These are phyloP conservation scores for Passiflora organensis DNA, from an alignment of 345 rosid genomes.

Conservation along the genomic window DNA sequence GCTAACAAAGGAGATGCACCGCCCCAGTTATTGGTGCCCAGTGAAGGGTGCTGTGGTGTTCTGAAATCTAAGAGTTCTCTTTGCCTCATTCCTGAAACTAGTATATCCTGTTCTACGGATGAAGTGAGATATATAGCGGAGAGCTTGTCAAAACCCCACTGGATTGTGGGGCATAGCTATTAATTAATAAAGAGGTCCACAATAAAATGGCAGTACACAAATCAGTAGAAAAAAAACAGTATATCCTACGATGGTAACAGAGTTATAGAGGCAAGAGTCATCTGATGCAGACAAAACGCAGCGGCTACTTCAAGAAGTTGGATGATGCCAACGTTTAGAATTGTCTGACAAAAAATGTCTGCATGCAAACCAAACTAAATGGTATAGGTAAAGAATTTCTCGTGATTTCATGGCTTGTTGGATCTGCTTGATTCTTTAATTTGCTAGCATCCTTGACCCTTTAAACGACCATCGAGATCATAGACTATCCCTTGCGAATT, in stretches of 20 bases:
- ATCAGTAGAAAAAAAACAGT: too few relatives aligned
- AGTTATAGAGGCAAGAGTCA: too few relatives aligned
- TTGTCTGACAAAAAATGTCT: not conserved
- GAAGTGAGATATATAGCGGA: constrained; percentile 6
- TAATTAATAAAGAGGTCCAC: constrained; percentile 7
- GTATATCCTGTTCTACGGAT: not conserved
- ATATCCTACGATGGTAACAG: too few relatives aligned
- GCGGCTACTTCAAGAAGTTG: constrained; percentile 3
- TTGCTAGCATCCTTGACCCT: not conserved
- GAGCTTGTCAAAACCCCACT: constrained; percentile 10
- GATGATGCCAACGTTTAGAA: not conserved
- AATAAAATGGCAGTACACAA: too few relatives aligned
- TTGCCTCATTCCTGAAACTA: constrained; percentile 20
- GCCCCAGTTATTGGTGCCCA: constrained; percentile 55
- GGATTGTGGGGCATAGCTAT: constrained; percentile 19
- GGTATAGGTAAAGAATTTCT: too few relatives aligned
- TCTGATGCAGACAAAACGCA: not conserved
- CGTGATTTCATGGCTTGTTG: not conserved
- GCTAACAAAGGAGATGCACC: constrained; percentile 57
- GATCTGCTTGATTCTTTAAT: not conserved
- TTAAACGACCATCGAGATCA: too few relatives aligned
- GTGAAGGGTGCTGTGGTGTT: constrained; percentile 53
- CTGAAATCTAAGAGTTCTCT: constrained; percentile 33
- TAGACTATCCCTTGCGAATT: too few relatives aligned
- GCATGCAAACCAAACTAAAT: not conserved